These are phyloP conservation scores for Kwoniella shivajii DNA, from an alignment of 1,284 basidiomycete genomes.

Conservation along the genomic window DNA sequence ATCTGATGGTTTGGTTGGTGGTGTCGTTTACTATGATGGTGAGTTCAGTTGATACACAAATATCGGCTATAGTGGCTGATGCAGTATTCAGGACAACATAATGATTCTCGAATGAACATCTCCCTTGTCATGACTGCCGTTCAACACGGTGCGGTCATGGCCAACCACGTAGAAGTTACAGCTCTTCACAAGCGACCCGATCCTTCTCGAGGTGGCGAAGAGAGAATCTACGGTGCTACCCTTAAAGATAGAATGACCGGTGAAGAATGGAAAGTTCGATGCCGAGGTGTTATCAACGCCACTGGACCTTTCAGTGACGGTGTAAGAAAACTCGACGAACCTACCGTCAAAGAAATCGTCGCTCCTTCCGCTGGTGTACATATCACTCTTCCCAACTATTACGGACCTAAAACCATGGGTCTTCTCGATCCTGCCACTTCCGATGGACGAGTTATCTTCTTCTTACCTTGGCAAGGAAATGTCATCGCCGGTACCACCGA, in stretches of 20 bases:
- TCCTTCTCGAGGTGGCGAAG: constrained; percentile 56
- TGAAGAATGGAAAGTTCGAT: constrained; percentile 77
- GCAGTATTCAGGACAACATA: constrained; percentile 76
- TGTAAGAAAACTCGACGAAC: constrained; percentile 83
- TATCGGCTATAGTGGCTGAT: neutral
- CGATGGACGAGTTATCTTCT: constrained; percentile 97
- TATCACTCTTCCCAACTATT: constrained; percentile 96
- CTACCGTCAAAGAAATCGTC: constrained; percentile 80
- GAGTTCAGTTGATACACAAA: constrained; percentile 22
- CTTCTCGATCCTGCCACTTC: constrained; percentile 93
- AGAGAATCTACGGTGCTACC: constrained; percentile 72
- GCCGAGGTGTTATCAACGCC: constrained; percentile 93
- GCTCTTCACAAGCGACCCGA: constrained; percentile 69
- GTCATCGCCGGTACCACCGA: constrained; percentile 98
- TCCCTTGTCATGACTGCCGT: constrained; percentile 92
- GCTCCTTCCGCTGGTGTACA: constrained; percentile 91
- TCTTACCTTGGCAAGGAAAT: constrained; percentile 97
- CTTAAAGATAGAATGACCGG: constrained; percentile 83
- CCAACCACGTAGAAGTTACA: constrained; percentile 89
- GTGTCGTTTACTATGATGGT: constrained; percentile 97
- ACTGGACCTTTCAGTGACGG: constrained; percentile 93
- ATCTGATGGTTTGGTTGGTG: constrained; percentile 86
- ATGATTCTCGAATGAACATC: constrained; percentile 97
- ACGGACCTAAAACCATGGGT: constrained; percentile 92
- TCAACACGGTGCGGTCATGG: constrained; percentile 83